Conservation (phyloP, 345 rosid genomes). For the Camelina hispida region DNA sequence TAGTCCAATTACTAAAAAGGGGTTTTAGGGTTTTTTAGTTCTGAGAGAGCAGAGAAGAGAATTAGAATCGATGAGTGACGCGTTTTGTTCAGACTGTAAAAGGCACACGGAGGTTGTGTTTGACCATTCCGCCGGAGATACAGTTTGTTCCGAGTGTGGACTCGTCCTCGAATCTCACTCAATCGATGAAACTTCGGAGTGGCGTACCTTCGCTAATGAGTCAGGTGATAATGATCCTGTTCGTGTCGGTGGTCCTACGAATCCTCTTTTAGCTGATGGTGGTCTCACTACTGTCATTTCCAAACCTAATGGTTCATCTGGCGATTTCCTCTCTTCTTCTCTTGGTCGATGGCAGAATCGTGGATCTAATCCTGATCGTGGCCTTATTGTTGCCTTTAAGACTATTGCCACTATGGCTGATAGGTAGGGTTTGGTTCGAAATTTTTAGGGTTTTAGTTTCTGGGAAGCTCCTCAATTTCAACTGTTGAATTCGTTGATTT, state of each 20-base stretch:
- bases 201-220: conserved; percentile 98
- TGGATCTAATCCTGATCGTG: conserved; percentile 98
- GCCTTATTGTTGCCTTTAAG: conserved; percentile 85
- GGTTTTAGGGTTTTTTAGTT: conserved; percentile 6
- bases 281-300: conserved; percentile 97
- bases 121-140: conserved; percentile 98
- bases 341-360: conserved; percentile 98
- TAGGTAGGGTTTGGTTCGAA: conserved; percentile 53
- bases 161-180: conserved; percentile 92
- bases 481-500: not conserved
- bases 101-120: conserved; percentile 84
- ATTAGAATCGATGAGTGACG: conserved; percentile 64
- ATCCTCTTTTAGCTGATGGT: conserved; percentile 90
- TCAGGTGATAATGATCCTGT: conserved; percentile 94
- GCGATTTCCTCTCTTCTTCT: conserved; percentile 88
- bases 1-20: not conserved
- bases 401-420: conserved; percentile 98
- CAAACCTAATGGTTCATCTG: conserved; percentile 90
- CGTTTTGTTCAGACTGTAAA: conserved; percentile 87
- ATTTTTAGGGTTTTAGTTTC: not conserved
- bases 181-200: conserved; percentile 97
- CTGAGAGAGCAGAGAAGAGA: not conserved
- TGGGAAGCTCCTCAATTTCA: not conserved
- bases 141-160: conserved; percentile 98
- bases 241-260: conserved; percentile 97